Evolutionary conservation across 805 yeast species (phyloP), one percentile per base, ranked within the genome.

Genomic region (Spathaspora passalidarum): DNA sequence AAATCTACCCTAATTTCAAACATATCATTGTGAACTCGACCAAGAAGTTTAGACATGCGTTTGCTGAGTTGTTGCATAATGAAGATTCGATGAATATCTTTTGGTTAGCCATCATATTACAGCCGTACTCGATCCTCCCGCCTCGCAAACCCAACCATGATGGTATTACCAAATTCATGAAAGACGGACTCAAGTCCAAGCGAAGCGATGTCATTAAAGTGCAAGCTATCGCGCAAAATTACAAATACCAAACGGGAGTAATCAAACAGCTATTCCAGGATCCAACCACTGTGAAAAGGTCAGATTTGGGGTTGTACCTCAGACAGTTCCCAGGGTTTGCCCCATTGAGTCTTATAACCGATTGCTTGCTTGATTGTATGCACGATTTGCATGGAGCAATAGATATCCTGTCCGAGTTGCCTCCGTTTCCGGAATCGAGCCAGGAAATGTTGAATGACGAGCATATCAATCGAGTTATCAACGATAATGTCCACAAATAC

Each of bases 151-250:
- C 48, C 5, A 37, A 42, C 25, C 60, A 65, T 2, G 66, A 63
- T 13, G 43, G 68, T 11, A 55, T 54, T 19, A 69, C 76, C 2
- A 53, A 57, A n/a, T 57, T 65, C n/a, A 62, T 87, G 25, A 76
- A 79, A 52, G 89, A 86, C 48, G 92, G 95, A 0, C 61, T 91
- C 26, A 84, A 86, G 57, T 73, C 80, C 46, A 81, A 89, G 6
- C 75, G 76, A 44, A 66, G 64, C 40, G 84, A 80, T 38, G 79
- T 80, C 14, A 82, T 76, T 2, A 63, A 69, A 14, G 77, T 81
- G 0, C 59, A 81, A 1, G 63, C 65, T 32, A 63, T 83, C 22
- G 67, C 80, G 1, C 64, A 50, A 19, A 47, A 52, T 19, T 45
- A 50, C n/a, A 49, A 47, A 7, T 32, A 38, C 5, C 65, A 77